These are phyloP conservation scores for Aspergillus arachidicola DNA, from an alignment of 2,329 filamentous ascomycete genomes.

Conservation along the genomic window DNA sequence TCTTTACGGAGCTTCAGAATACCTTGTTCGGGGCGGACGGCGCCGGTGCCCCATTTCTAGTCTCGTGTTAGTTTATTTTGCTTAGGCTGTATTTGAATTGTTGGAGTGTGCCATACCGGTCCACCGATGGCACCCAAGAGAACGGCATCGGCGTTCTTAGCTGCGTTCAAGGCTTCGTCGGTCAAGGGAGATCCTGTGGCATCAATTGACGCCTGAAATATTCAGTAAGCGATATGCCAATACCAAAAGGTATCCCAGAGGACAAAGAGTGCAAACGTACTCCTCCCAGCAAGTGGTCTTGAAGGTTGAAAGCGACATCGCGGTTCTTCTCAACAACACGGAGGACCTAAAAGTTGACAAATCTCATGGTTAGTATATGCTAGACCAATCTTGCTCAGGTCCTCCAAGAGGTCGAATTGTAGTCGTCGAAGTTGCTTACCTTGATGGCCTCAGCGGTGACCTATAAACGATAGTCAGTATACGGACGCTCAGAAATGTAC, in stretches of 20 bases:
- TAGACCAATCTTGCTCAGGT: background rate
- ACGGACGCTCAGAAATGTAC: background rate
- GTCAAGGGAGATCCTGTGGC: slow-evolving; percentile 77
- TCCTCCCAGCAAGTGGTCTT: slow-evolving; percentile 87
- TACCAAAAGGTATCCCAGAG: background rate
- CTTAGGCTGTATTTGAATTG: background rate
- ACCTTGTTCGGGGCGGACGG: slow-evolving; percentile 88
- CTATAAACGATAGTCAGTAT: slow-evolving; percentile 45
- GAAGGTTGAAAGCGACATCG: slow-evolving; percentile 80
- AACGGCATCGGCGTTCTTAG: slow-evolving; percentile 84
- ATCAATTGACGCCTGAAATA: slow-evolving; percentile 78
- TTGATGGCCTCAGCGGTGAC: slow-evolving; percentile 84
- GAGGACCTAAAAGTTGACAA: slow-evolving; percentile 62
- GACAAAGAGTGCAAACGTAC: slow-evolving; percentile 59
- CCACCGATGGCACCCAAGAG: slow-evolving; percentile 92
- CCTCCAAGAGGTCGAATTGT: background rate
- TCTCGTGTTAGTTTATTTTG: slow-evolving; percentile 9
- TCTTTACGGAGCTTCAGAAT: slow-evolving; percentile 90
- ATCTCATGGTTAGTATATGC: background rate
- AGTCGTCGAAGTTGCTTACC: slow-evolving; percentile 53
- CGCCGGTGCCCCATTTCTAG: slow-evolving; percentile 85
- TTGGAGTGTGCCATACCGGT: slow-evolving; percentile 58
- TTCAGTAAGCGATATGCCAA: background rate
- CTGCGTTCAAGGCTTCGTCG: slow-evolving; percentile 77
- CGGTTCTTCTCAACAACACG: slow-evolving; percentile 74